Evolutionary conservation across 805 yeast species (phyloP), one percentile per base, ranked within the genome.

Genomic region (Nakazawaea laoshanensis): DNA sequence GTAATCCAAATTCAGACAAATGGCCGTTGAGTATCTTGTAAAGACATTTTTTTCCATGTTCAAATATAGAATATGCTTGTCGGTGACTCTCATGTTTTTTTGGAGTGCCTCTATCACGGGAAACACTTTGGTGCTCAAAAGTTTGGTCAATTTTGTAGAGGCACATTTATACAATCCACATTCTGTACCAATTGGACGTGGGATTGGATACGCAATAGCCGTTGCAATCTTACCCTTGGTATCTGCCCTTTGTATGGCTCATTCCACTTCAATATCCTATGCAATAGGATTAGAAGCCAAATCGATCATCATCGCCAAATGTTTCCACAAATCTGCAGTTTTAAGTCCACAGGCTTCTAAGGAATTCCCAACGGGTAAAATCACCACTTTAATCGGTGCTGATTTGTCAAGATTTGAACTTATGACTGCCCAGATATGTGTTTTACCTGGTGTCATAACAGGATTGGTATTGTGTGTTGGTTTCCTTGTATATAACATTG

Each of bases 321-420:
- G 83, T 10, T 63, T 82, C 37, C 70, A 70, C 35, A 87, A 87
- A 52, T 66, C 88, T 10, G 70, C 82, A 42, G 61, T 51, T 33
- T 59, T 86, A 7, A 70, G 75, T 38, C 65, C 74, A 8, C 61
- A 60, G 30, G 69, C 88, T 2, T 67, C 67, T 33, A 67, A 69
- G 41, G 60, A 67, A 38, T 83, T 58, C 47, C 77, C 94, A 1
- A 64, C 74, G 17, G 79, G 89, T 29, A 73, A 70, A 38, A 67
- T 87, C 35, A 83, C 94, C 18, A 74, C 86, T 9, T 56, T 85
- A 51, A 69, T 86, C 49, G 83, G 92, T 39, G 76, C 92, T 3
- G 96, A 87, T 50, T 60, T 85, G 24, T 70, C 89, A n/a, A 73
- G 95, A 48, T 66, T 87, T 21, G 94, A 84, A 52, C 66, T 76